phyloP scores from a whole-genome alignment of 306 rosid species.

The Glycine soja region DNA sequence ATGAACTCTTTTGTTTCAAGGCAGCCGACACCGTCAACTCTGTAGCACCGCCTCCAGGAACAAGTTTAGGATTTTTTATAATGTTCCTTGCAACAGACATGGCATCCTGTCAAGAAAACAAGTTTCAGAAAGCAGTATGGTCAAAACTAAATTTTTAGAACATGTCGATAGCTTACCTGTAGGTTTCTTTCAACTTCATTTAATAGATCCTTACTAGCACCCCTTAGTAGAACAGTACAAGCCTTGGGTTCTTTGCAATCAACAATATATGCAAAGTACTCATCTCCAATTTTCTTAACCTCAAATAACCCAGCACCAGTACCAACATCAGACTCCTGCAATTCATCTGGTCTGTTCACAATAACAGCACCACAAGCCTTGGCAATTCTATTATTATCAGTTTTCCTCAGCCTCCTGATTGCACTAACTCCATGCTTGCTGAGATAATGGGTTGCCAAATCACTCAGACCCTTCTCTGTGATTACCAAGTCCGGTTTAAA shows the following conservation, averaged over 20 bases:
- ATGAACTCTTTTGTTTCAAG: conserved; percentile 95
- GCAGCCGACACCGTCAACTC: conserved; percentile 95
- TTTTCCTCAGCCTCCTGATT: conserved; percentile 90
- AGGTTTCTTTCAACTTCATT: conserved; percentile 93
- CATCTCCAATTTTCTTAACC: conserved; percentile 95
- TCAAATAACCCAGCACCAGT: conserved; percentile 96
- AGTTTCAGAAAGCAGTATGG: conserved; percentile 45
- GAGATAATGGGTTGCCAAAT: conserved; percentile 92
- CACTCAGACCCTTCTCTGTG: conserved; percentile 97
- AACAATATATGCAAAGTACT: conserved; percentile 78
- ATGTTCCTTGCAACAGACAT: conserved; percentile 93
- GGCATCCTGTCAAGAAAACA: conserved; percentile 74
- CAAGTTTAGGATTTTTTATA: conserved; percentile 86
- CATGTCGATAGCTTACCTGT: conserved; percentile 61
- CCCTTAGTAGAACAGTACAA: conserved; percentile 83
- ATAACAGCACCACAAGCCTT: conserved; percentile 96
- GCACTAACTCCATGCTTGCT: conserved; percentile 90
- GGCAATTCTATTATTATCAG: conserved; percentile 91
- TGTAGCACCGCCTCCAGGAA: conserved; percentile 97
- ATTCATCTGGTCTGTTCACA: conserved; percentile 92
- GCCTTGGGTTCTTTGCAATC: conserved; percentile 96
- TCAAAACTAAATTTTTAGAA: not conserved
- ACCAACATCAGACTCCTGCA: conserved; percentile 94
- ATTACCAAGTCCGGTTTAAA: conserved; percentile 91
- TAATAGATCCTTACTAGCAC: conserved; percentile 91